These are phyloP conservation scores for Moringa oleifera DNA, from an alignment of 345 rosid genomes.

Conservation along the genomic window DNA sequence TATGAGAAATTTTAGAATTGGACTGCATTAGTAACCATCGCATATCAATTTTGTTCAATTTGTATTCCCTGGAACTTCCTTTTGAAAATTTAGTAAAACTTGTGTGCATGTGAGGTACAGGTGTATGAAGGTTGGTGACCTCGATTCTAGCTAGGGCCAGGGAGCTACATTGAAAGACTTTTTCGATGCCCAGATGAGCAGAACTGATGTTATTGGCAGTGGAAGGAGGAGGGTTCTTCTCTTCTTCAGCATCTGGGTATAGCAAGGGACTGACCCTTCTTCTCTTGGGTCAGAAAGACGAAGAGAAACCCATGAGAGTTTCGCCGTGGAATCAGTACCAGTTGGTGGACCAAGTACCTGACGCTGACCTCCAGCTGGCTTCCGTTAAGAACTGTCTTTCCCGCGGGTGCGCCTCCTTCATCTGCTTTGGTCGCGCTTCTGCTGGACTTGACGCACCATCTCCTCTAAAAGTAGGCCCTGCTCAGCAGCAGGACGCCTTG, in stretches of 20 bases:
- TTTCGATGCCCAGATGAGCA: slow-evolving; percentile 62
- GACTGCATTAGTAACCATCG: slow-evolving; percentile 8
- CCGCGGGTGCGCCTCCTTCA: slow-evolving; percentile 82
- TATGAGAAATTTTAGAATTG: slow-evolving; percentile 4
- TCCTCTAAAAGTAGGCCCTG: slow-evolving; percentile 75
- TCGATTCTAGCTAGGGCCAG: slow-evolving; percentile 15
- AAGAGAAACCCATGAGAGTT: slow-evolving; percentile 92
- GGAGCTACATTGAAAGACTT: slow-evolving; percentile 21
- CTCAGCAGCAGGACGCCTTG: slow-evolving; percentile 46
- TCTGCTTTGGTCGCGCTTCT: slow-evolving; percentile 87
- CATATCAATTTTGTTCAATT: slow-evolving; percentile 1
- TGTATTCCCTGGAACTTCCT: not conserved
- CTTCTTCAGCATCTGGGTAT: slow-evolving; percentile 95
- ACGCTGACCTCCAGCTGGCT: slow-evolving; percentile 89
- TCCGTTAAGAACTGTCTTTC: slow-evolving; percentile 69
- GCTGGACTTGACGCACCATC: slow-evolving; percentile 72
- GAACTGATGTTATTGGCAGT: slow-evolving; percentile 93
- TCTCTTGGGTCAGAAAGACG: slow-evolving; percentile 74
- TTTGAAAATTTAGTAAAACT: slow-evolving; percentile 10
- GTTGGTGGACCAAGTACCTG: slow-evolving; percentile 82
- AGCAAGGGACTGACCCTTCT: slow-evolving; percentile 88
- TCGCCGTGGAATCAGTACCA: slow-evolving; percentile 94
- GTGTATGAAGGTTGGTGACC: slow-evolving; percentile 22
- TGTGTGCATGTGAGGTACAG: slow-evolving; percentile 22
- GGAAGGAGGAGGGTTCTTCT: slow-evolving; percentile 99